Evolutionary conservation across 345 rosid genomes (phyloP).

Genomic region (Euphorbia peplus): DNA sequence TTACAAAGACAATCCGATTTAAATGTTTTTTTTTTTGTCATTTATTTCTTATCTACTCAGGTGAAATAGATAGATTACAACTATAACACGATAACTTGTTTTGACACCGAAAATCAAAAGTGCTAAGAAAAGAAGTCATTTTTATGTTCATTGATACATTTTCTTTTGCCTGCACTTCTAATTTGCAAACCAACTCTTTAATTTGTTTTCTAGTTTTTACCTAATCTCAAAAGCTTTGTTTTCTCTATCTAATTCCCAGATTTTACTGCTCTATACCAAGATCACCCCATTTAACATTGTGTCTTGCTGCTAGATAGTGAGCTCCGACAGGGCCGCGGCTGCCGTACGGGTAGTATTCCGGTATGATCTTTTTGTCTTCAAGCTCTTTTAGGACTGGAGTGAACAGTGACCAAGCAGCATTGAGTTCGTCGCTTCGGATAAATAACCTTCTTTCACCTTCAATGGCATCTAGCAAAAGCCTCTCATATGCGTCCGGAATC

Average conservation of each 20-base stretch:
- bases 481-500: conserved; percentile 97
- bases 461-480: conserved; percentile 88
- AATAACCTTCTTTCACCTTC: conserved; percentile 97
- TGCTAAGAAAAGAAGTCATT: not conserved
- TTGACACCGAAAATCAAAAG: not conserved
- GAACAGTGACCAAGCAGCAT: conserved; percentile 92
- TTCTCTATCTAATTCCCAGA: not conserved
- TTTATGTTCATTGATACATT: not conserved
- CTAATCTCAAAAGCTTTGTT: not conserved
- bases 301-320: conserved; percentile 91
- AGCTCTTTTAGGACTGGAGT: conserved; percentile 79
- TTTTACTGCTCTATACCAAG: conserved; percentile 55
- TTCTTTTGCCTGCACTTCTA: not conserved
- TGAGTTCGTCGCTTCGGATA: conserved; percentile 92
- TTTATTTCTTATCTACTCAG: not conserved
- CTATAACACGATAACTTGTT: not conserved
- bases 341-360: conserved; percentile 94
- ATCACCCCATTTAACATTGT: conserved; percentile 95
- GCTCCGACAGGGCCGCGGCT: conserved; percentile 99
- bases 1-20: no score
- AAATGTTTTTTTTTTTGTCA: not conserved
- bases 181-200: not conserved
- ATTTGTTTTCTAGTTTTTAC: not conserved
- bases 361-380: conserved; percentile 72
- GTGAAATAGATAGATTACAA: not conserved